Base-by-base conservation (phyloP, 306 rosid genomes). In the Elaeagnus macrophylla region DNA sequence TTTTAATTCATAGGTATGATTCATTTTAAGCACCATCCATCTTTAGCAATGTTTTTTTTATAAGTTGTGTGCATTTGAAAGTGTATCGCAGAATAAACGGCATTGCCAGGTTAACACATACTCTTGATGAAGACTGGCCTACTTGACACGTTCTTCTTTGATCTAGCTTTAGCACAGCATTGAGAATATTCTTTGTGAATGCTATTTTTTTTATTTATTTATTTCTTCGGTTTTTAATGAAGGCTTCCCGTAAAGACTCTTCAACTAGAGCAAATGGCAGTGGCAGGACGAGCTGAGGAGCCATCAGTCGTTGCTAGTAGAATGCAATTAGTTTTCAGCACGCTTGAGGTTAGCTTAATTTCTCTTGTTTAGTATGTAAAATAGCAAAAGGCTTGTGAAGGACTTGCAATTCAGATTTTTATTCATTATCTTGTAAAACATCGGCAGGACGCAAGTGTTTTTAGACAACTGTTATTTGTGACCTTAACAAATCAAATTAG, bases 161-260 rank as follows among this genome's bases (percentile, higher is more conserved):
- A 25, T 25, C 32, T 25, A 25, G 3, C 32, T 25, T 25, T 25
- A 25, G 32, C 32, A 25, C 32, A 25, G 32, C 32, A 25, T 25
- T 1, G 4, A 25, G 4, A 2, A 2, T 25, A 12, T 45, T 17
- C 49, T 13, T 45, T 45, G 19, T n/a, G 49, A 14, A 45, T 7
- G 7, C 7, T 6, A 45, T 12, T 12, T 8, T 39, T 39, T 39
- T 40, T 10, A 17, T 55, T 25, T 8, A 14, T 12, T 7, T 18
- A 51, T 12, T 13, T 67, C 57, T 54, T 47, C 12, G 35, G 7
- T 53, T 25, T 66, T 74, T 62, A 20, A 42, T 76, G 73, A 74
- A 91, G 99, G 99, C 83, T 91, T 64, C 99, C 99, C 0, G 96
- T 87, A 40, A 91, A 87, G 79, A 91, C 95, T 60, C 95, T 91